Evolutionary conservation across 495 filamentous ascomycete genomes (phyloP), one percentile per base, ranked within the genome.

Genomic region (Amorphotheca resinae): DNA sequence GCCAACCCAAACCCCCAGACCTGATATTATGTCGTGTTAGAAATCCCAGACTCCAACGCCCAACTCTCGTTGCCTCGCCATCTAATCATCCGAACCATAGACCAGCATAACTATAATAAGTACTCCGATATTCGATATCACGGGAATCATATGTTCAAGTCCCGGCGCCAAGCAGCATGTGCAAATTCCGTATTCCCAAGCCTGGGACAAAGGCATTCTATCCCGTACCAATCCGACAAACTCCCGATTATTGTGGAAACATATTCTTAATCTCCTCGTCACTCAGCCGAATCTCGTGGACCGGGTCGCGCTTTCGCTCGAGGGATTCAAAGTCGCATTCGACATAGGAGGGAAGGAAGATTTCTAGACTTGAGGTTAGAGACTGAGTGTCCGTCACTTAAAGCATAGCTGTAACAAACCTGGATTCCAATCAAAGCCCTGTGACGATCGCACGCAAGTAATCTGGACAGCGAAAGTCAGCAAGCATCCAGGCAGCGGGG

Each of bases 391-490:
- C 5, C 16, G 7, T 37, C 2, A 37, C 18, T 3, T 17, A 12
- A 21, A 20, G 25, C 25, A 11, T 11, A 32, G n/a, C n/a, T 31
- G 16, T 32, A 41, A 53, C 63, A 25, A 60, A 71, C 70, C 70
- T 59, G 78, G 78, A 58, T 82, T 83, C 79, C 79, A 83, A 15
- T 75, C 70, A 53, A 79, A 83, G 34, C 79, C 79, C 58, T 83
- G 79, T 46, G 70, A 77, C 3, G 74, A 73, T 42, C 76, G 69
- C 33, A 83, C 71, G 54, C 79, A 83, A 7, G 77, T 79, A 44
- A 83, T 79, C 78, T 82, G 43, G 16, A 46, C 40, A 39, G 4
- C 20, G 25, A 28, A 5, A 11, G 35, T 56, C 44, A 52, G 46
- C 39, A 48, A 22, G 25, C 9, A 28, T 23, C 7, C n/a, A 22